These are phyloP conservation scores for Leccinum broughii DNA, from an alignment of 768 basidiomycete species.

Conservation along the genomic window DNA sequence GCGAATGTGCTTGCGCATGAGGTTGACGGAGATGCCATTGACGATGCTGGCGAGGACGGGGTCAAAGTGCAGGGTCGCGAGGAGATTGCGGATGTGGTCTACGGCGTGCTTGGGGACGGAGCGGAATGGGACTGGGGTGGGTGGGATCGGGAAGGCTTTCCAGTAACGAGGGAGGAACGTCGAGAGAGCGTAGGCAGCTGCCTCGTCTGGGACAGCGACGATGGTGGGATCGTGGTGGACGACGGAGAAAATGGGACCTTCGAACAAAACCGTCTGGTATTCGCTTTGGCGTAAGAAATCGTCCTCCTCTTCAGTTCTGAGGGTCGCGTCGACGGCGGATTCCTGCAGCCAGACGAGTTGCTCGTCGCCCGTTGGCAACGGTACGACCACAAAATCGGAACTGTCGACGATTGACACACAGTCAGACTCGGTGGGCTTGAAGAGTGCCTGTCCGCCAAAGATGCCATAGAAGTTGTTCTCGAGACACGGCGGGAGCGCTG, in stretches of 20 bases:
- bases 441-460: conserved; percentile 52
- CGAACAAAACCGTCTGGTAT: conserved; percentile 13
- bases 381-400: conserved; percentile 6
- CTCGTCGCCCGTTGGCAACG: conserved; percentile 29
- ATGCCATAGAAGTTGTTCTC: conserved; percentile 55
- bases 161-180: conserved; percentile 69
- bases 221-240: conserved; percentile 39
- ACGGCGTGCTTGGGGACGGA: conserved; percentile 60
- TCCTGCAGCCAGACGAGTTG: conserved; percentile 66
- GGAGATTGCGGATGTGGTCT: conserved; percentile 55
- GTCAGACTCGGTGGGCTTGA: conserved; percentile 38
- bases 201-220: conserved; percentile 45
- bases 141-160: conserved; percentile 65
- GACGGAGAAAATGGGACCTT: conserved; percentile 29
- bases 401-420: conserved; percentile 36
- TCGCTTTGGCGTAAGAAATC: conserved; percentile 33
- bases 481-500: conserved; percentile 41
- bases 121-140: conserved; percentile 44
- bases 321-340: conserved; percentile 46
- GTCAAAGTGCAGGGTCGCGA: conserved; percentile 63
- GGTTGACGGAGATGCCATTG: conserved; percentile 61
- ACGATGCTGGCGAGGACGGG: conserved; percentile 68
- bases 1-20: conserved; percentile 69
- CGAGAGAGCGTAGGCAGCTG: conserved; percentile 50
- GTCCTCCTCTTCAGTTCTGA: conserved; percentile 40